Base-by-base conservation (phyloP, 805 yeast genomes). In the Wickerhamiella qilinensis region DNA sequence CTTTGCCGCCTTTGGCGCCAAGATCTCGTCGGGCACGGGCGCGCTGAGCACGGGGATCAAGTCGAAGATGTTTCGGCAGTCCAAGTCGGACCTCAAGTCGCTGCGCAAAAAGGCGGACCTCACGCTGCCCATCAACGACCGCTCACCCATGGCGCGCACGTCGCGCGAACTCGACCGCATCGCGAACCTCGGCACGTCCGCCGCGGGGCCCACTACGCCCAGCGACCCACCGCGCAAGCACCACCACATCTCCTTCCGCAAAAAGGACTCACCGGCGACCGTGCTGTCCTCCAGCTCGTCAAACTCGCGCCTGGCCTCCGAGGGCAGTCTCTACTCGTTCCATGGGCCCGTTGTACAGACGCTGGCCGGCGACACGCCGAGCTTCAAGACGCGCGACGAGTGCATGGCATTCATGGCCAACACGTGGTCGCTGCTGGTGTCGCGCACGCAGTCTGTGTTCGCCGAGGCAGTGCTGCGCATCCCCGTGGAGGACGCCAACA, bases 401-500 rank as follows among this genome's bases (percentile, higher is more conserved):
- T 46, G 58, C 21, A 55, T 53, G 14, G 54, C 57, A 22, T 53
- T 59, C 8, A 38, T 70, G 3, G 71, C 67, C 41, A 68, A 67
- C 19, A 59, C 75, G 2, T 73, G 76, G 74, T 50, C 63, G 2
- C 51, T 68, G 6, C 53, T 75, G 1, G 55, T 64, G 8, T 51
- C 62, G 2, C 49, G 64, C 4, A 58, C 68, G 0, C 50, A 61
- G 19, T 69, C 76, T 1, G 44, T 75, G 7, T 75, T 73, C 47
- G 47, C 51, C 16, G 67, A 71, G n/a, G 71, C 65, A 22, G 56
- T 59, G 3, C 46, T 72, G 29, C 58, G 67, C 16, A 65, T 67
- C 0, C 74, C 78, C 0, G 64, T 74, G 2, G 81, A 75, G 44
- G 77, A 74, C 47, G 54, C 69, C 18, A 73, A 72, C 47, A 64